These are phyloP conservation scores for Penicillium sp. DNA, from an alignment of 2,329 filamentous ascomycete species.

Conservation along the genomic window DNA sequence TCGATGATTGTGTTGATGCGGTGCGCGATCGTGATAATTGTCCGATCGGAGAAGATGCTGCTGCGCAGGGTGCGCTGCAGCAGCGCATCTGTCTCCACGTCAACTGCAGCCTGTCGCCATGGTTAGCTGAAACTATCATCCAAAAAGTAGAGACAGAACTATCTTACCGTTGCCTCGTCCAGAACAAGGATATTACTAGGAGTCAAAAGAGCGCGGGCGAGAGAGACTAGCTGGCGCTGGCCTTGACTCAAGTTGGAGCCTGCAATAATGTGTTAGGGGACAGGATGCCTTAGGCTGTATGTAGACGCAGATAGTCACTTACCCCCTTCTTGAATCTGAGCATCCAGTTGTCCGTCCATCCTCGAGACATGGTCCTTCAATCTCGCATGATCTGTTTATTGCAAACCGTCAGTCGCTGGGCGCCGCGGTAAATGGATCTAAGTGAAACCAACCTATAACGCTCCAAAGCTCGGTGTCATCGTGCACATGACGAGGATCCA, in stretches of 20 bases:
- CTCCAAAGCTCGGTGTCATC: constrained; percentile 98
- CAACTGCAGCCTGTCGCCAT: constrained; percentile 58
- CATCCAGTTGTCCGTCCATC: constrained; percentile 89
- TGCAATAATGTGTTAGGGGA: constrained; percentile 33
- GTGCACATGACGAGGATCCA: constrained; percentile 90
- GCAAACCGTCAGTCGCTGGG: constrained; percentile 39
- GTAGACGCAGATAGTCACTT: constrained; percentile 37
- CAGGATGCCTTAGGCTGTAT: neutral
- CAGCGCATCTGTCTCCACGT: constrained; percentile 65
- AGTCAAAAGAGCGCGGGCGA: constrained; percentile 89
- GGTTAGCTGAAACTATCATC: constrained; percentile 14
- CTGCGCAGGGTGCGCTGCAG: constrained; percentile 62
- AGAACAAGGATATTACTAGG: constrained; percentile 96
- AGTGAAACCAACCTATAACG: constrained; percentile 68
- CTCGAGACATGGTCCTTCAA: constrained; percentile 82
- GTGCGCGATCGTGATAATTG: constrained; percentile 97
- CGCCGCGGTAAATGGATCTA: neutral
- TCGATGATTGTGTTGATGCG: constrained; percentile 95
- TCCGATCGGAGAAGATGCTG: constrained; percentile 77
- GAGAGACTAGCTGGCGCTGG: constrained; percentile 88
- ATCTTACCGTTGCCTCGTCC: constrained; percentile 82
- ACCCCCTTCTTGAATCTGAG: constrained; percentile 91
- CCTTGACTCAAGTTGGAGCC: constrained; percentile 94
- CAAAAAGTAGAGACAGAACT: neutral
- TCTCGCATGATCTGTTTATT: constrained; percentile 73